Conservation (phyloP, 805 yeast species). For the Barnettozyma populi region DNA sequence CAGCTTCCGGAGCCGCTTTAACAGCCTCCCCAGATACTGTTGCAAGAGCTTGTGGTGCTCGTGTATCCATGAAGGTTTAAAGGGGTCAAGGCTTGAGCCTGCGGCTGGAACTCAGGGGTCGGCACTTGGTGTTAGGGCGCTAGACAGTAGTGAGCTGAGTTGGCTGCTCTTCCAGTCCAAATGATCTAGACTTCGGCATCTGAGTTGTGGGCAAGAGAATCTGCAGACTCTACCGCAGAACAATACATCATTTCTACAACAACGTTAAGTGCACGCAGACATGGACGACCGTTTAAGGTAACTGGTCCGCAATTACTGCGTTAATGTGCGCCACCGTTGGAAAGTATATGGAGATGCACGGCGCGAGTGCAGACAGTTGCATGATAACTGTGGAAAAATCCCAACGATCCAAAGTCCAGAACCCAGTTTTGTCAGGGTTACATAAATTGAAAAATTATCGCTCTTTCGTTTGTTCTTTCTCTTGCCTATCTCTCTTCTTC, state of each 20-base stretch:
- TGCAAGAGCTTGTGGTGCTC: too few relatives aligned
- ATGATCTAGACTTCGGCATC: background rate
- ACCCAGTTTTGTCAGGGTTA: background rate
- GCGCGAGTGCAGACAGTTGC: background rate
- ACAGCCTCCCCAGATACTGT: too few relatives aligned
- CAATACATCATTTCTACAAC: background rate
- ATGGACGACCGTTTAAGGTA: background rate
- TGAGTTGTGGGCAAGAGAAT: background rate
- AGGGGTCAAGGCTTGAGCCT: too few relatives aligned
- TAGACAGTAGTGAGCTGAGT: too few relatives aligned
- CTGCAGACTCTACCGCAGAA: background rate
- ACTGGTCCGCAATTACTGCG: background rate
- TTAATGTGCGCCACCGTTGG: background rate
- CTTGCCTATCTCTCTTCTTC: too few relatives aligned
- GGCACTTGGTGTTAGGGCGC: background rate
- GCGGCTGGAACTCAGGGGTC: too few relatives aligned
- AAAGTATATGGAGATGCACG: background rate
- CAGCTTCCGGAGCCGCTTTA: too few relatives aligned
- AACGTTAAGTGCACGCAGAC: background rate
- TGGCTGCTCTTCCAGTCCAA: too few relatives aligned
- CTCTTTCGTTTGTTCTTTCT: background rate
- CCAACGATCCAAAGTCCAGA: background rate
- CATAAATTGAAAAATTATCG: background rate
- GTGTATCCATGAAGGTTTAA: too few relatives aligned
- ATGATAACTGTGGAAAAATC: background rate